Evolutionary conservation across 331 rosid species (phyloP), one percentile per base, ranked within the genome.

Genomic region (Telfairia occidentalis): DNA sequence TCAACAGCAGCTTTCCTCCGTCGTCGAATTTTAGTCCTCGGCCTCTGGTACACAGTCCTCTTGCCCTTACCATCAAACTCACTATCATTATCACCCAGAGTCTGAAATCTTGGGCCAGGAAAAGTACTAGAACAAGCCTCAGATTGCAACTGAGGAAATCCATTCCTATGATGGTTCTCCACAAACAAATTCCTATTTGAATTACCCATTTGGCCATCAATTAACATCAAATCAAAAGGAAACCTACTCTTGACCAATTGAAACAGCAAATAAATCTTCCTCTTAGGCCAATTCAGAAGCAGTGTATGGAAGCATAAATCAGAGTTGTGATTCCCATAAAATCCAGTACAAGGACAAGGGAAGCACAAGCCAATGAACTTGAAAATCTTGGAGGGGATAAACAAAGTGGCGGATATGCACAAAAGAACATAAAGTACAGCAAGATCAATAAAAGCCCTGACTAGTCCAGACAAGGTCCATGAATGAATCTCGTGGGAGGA

Each of bases 321-420:
- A 38, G 78, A 55, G 73, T 85, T 84, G 66, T 60, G 82, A 79
- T 21, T 86, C 65, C 97, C 97, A 18, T 90, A 86, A 71, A 85
- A 26, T 26, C 96, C 97, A 63, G 78, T 80, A 81, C 99, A 95
- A 61, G 96, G 94, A 72, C 99, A 95, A 5, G 96, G 97, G 61
- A 92, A 73, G 61, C n/a, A 53, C 54, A 86, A 50, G 57, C 97
- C 90, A 23, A 85, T 49, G 59, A 89, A 0, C 38, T 78, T 37
- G 71, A 84, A 78, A 12, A 84, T 70, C 65, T 84, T 88, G 7
- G 85, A 84, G 2, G 83, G 85, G 34, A 92, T 73, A 82, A 86
- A 90, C 77, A 79, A 75, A 80, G 81, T 38, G 60, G 85, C 75
- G 19, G 97, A 89, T 12, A 81, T 78, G 40, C 88, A 92, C 5